Conservation (phyloP, 1,284 basidiomycete genomes). For the Hymenochaete sp. region DNA sequence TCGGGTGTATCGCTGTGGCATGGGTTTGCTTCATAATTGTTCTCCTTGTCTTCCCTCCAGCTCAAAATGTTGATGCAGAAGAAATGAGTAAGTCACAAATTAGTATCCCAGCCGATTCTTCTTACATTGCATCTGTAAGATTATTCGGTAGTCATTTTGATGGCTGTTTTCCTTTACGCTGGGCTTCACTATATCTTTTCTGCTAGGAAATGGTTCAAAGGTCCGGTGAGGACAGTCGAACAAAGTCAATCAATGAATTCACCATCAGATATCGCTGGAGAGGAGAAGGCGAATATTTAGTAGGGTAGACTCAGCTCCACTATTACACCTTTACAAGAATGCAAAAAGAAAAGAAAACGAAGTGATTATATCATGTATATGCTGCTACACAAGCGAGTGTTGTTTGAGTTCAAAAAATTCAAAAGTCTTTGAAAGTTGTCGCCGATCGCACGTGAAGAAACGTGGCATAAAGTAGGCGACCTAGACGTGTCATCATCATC, state of each 20-base stretch:
- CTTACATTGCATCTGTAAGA: slow-evolving; percentile 32
- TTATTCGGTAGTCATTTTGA: slow-evolving; percentile 58
- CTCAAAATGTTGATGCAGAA: slow-evolving; percentile 32
- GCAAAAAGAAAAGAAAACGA: too few species aligned
- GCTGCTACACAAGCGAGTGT: too few species aligned
- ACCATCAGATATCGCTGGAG: not conserved
- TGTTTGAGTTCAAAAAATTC: too few species aligned
- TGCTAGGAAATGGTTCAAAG: slow-evolving; percentile 62
- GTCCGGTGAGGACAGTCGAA: slow-evolving; percentile 50
- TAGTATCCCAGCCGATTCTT: not conserved
- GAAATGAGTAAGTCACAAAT: slow-evolving; percentile 57
- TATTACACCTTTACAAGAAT: too few species aligned
- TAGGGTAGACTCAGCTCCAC: too few species aligned
- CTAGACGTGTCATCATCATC: too few species aligned
- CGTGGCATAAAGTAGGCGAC: too few species aligned
- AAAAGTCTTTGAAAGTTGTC: too few species aligned
- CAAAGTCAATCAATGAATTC: slow-evolving; percentile 22
- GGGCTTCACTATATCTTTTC: slow-evolving; percentile 55
- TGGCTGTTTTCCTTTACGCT: slow-evolving; percentile 56
- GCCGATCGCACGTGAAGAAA: too few species aligned
- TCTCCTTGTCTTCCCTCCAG: slow-evolving; percentile 51
- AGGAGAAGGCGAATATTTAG: slow-evolving; percentile 3
- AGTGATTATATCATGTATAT: too few species aligned
- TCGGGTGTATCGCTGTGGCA: slow-evolving; percentile 50
- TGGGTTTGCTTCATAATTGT: slow-evolving; percentile 61